Base-by-base conservation (phyloP, 179 eudicot genomes). In the Spinacia oleracea region DNA sequence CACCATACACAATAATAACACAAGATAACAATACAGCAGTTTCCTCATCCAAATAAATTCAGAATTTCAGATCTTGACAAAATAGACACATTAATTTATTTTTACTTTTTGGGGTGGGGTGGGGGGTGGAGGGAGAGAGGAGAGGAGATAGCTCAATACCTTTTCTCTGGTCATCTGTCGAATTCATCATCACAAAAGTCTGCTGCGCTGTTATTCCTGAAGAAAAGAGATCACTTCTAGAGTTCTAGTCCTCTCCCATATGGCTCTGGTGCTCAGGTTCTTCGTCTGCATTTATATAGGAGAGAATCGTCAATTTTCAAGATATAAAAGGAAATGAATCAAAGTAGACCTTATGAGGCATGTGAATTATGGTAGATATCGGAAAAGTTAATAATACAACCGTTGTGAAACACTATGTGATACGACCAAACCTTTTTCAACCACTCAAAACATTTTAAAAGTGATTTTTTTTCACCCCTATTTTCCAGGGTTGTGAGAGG, bases 281-380 rank as follows among this genome's bases (percentile, higher is more conserved):
- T 83, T 87, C 78, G 73, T 80, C 90, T 87, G 88, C 76, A 81
- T 77, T 56, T 64, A 48, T 35, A 45, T 72, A 72, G 60, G 25
- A 5, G 9, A 29, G 7, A 20, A 31, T 20, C 8, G 20, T 63
- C 74, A 80, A 25, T 31, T 48, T 65, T 20, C 31, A 46, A 66
- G 60, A 60, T 27, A 56, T 68, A 23, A 58, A 73, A 72, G 74
- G 62, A 81, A 60, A 76, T 35, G 12, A 68, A 75, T 70, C 69
- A 74, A 50, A 46, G 8, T 23, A 77, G 35, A 71, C 64, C 63
- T 59, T 35, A 15, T 63, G 25, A 73, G 46, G 59, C 79, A 58
- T 40, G 31, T 46, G 40, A 38, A 70, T 65, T 46, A 29, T 20
- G 70, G 77, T 10, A 48, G 53, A 48, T 48, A 14, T 48, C 38